Percentiles rank a stretch among this genome's conserved stretches.
Conservation (phyloP, 306 rosid species). For the Cercis canadensis region DNA sequence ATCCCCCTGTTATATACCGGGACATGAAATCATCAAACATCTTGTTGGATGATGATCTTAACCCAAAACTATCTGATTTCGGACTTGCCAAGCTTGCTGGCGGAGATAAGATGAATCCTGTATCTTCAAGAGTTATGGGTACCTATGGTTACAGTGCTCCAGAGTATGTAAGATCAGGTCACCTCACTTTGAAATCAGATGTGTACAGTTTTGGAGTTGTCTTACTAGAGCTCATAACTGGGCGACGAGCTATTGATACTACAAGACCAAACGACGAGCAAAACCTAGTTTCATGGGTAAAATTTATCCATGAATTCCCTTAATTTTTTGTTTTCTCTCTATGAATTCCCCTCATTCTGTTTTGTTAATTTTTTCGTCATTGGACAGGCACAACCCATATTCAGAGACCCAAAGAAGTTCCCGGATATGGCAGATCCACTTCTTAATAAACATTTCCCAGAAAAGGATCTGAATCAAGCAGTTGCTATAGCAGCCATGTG, state of each 20-base stretch:
- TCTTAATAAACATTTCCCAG: conserved; percentile 60
- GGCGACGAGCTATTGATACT: conserved; percentile 81
- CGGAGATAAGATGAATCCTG: conserved; percentile 54
- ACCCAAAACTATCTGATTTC: conserved; percentile 81
- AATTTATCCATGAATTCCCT: conserved; percentile 3
- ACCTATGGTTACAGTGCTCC: conserved; percentile 92
- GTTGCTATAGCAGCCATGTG: conserved; percentile 97
- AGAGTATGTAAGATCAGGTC: conserved; percentile 71
- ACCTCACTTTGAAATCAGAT: conserved; percentile 79
- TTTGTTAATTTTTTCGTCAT: no score
- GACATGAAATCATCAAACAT: conserved; percentile 79
- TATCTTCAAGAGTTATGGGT: conserved; percentile 78
- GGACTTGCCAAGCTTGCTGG: conserved; percentile 70
- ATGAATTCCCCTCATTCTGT: no score
- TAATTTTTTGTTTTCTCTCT: not conserved
- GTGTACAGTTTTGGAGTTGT: conserved; percentile 87
- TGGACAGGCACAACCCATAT: conserved; percentile 83
- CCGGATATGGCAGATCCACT: conserved; percentile 78
- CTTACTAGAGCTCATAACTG: conserved; percentile 82
- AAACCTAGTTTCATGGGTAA: conserved; percentile 92
- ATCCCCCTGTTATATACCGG: conserved; percentile 74
- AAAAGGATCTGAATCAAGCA: conserved; percentile 86
- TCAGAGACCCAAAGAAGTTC: conserved; percentile 75
- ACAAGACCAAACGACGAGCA: conserved; percentile 72
- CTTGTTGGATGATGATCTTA: conserved; percentile 62